Conservation (phyloP, 805 yeast species). For the Nakazawaea wickerhamii region DNA sequence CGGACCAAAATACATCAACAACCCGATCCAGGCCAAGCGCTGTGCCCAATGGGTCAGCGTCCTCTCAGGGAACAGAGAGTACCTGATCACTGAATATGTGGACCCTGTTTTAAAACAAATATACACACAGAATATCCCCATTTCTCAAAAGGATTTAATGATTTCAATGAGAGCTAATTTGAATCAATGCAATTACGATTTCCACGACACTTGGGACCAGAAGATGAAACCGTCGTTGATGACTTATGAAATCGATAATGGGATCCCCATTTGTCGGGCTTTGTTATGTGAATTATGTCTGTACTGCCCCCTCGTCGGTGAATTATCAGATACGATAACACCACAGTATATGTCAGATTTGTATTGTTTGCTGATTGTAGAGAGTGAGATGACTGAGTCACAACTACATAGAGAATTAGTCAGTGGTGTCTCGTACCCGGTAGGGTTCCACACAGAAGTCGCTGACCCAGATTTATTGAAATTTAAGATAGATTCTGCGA, state of each 20-base stretch:
- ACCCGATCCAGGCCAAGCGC: constrained; percentile 28
- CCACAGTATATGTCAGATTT: constrained; percentile 47
- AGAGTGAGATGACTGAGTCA: constrained; percentile 39
- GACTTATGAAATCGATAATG: constrained; percentile 31
- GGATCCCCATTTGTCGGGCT: constrained; percentile 36
- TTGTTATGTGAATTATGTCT: constrained; percentile 35
- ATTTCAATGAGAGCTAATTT: constrained; percentile 35
- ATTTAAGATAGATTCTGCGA: constrained; percentile 29
- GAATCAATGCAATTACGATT: constrained; percentile 21
- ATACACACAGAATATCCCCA: neutral
- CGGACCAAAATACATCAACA: constrained; percentile 32
- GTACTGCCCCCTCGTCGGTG: constrained; percentile 40
- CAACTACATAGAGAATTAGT: constrained; percentile 46
- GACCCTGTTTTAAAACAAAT: constrained; percentile 7
- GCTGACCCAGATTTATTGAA: constrained; percentile 6
- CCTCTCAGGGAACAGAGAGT: constrained; percentile 18
- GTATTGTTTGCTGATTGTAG: constrained; percentile 38
- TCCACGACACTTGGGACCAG: constrained; percentile 9
- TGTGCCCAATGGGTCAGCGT: constrained; percentile 38
- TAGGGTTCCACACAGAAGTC: constrained; percentile 32
- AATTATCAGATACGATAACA: constrained; percentile 41
- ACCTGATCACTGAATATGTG: neutral
- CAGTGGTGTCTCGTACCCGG: constrained; percentile 46
- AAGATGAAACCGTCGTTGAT: constrained; percentile 12
- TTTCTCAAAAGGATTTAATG: constrained; percentile 17